These are phyloP conservation scores for Fusarium sp. DNA, from an alignment of 2,329 filamentous ascomycete genomes.

Conservation along the genomic window DNA sequence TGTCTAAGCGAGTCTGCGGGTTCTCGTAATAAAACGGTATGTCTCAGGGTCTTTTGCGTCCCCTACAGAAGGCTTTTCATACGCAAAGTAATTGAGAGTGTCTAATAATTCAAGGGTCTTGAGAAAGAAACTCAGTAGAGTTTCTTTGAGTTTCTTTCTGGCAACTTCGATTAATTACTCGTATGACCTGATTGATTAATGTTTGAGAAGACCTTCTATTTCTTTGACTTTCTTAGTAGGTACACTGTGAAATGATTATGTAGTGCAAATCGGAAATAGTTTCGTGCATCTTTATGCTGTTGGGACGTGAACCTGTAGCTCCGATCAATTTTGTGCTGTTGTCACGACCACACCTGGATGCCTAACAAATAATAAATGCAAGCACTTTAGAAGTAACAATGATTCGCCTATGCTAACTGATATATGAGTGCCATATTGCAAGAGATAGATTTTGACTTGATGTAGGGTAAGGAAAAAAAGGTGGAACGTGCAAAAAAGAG, in stretches of 20 bases:
- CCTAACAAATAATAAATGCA: not conserved
- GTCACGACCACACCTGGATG: rapidly evolving
- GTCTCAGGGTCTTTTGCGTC: conserved; percentile 25
- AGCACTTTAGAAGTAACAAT: not conserved
- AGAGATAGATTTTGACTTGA: too few relatives aligned
- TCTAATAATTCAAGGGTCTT: not conserved
- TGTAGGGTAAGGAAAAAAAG: not conserved
- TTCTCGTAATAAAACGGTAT: conserved; percentile 30
- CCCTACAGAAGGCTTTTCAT: not conserved
- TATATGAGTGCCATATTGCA: not conserved
- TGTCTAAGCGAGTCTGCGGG: conserved; percentile 39
- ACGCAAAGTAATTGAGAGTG: not conserved
- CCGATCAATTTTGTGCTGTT: rapidly evolving
- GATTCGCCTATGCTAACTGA: rapidly evolving
- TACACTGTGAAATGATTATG: too few relatives aligned
- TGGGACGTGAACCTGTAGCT: not conserved
- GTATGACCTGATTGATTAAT: not conserved
- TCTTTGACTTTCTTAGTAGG: too few relatives aligned
- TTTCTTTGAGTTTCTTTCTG: not conserved
- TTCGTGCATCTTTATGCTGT: rapidly evolving
- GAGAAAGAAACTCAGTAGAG: not conserved
- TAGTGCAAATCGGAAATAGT: not conserved
- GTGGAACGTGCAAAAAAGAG: conserved; percentile 32
- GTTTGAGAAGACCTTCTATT: not conserved
- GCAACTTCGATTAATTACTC: not conserved